These are phyloP conservation scores for Pythium volutum DNA, from an alignment of 352 stramenopile species.

Conservation along the genomic window DNA sequence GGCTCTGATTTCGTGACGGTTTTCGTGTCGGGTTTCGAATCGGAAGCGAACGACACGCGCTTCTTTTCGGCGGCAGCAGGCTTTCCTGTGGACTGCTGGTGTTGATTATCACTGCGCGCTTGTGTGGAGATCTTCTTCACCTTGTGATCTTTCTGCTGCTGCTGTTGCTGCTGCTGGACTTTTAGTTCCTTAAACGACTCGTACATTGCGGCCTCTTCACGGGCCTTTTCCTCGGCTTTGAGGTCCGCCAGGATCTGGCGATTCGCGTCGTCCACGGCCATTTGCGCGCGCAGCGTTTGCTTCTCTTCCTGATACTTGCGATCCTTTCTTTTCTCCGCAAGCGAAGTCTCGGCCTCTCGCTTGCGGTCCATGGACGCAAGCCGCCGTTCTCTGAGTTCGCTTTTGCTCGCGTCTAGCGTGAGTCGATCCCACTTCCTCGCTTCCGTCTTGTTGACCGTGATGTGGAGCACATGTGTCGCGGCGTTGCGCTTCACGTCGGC, in stretches of 20 bases:
- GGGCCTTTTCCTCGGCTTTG: constrained; percentile 72
- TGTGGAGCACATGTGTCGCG: constrained; percentile 36
- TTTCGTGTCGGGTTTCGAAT: background rate
- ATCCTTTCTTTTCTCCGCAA: constrained; percentile 51
- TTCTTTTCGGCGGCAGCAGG: constrained; percentile 1
- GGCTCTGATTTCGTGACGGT: background rate
- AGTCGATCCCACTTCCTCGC: constrained; percentile 45
- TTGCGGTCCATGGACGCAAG: constrained; percentile 67
- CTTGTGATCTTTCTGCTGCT: constrained; percentile 8
- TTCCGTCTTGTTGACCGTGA: constrained; percentile 48
- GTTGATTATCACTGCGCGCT: background rate
- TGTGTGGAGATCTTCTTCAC: background rate
- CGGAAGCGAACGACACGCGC: constrained; percentile 38
- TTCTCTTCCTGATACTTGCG: constrained; percentile 64
- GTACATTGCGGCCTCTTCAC: constrained; percentile 76
- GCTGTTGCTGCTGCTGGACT: constrained; percentile 25
- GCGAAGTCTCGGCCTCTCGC: constrained; percentile 32
- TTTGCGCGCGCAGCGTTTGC: constrained; percentile 71
- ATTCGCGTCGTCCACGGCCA: constrained; percentile 76
- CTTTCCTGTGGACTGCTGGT: background rate
- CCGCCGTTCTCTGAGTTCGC: constrained; percentile 35
- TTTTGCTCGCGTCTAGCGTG: constrained; percentile 35
- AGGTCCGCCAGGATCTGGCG: constrained; percentile 68
- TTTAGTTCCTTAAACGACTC: constrained; percentile 61
- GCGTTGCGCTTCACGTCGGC: constrained; percentile 44